A percentile compares a stretch with the other conserved stretches of the same genome.
phyloP scores from a whole-genome alignment of 225 moss, liverwort and hornwort species.

The Climacium dendroides region DNA sequence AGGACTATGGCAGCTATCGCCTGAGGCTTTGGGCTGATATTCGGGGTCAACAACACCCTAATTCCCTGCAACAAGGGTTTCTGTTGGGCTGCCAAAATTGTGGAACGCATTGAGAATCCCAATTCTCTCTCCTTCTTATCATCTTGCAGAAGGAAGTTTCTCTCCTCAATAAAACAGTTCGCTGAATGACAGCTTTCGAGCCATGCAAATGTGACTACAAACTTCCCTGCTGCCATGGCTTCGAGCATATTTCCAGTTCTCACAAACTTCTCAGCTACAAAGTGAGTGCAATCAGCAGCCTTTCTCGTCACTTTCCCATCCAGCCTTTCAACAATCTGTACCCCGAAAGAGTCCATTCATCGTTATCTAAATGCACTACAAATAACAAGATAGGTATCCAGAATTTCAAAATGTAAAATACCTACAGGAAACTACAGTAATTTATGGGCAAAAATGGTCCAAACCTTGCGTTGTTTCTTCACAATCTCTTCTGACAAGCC shows the following conservation, averaged over 20 bases:
- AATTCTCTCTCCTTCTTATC: conserved; percentile 71
- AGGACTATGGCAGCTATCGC: conserved; percentile 73
- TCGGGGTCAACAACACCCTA: conserved; percentile 68
- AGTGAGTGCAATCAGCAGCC: conserved; percentile 80
- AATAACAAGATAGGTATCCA: neutral
- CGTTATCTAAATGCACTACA: neutral
- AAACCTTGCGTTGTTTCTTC: conserved; percentile 42
- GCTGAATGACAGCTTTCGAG: conserved; percentile 64
- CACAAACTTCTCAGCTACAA: conserved; percentile 85
- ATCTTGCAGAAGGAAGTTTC: conserved; percentile 66
- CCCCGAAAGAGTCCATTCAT: neutral
- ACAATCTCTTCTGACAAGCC: conserved; percentile 32
- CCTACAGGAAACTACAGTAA: neutral
- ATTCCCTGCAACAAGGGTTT: conserved; percentile 77
- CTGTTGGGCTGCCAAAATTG: conserved; percentile 44
- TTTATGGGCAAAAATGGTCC: neutral
- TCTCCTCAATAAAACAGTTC: conserved; percentile 66
- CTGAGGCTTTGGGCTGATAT: conserved; percentile 68
- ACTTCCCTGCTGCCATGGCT: conserved; percentile 93
- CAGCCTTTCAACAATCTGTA: conserved; percentile 65
- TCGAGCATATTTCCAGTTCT: conserved; percentile 96
- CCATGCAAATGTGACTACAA: conserved; percentile 72
- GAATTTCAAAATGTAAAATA: neutral
- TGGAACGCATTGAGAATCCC: conserved; percentile 74
- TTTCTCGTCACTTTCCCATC: conserved; percentile 60